Base-by-base conservation (phyloP, 345 rosid species). In the Zanthoxylum bungeanum region DNA sequence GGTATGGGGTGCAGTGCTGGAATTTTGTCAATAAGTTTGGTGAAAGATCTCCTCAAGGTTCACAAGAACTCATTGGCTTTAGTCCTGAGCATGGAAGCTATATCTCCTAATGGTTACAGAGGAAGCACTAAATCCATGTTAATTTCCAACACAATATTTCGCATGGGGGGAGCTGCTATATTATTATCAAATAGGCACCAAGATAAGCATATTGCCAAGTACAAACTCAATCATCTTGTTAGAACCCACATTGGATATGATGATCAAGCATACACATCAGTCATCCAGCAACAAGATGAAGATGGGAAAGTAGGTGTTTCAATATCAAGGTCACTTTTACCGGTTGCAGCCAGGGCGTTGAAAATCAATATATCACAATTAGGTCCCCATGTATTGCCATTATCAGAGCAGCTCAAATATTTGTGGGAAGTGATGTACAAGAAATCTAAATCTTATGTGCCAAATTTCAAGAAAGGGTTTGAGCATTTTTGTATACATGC, bases 1-100 rank as follows among this genome's bases (percentile, higher is more conserved):
- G 91, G 91, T 16, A 85, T 87, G 91, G 91, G 91, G 0, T 87
- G 89, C 72, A 85, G 89, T 7, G 91, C 91, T 0, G 89, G 91
- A 34, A 70, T 87, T 63, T 46, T 87, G 60, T 83, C 91, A 0
- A 71, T 83, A 69, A 78, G 84, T 69, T 58, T 87, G 24, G 89
- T 75, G 0, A 87, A 81, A 83, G 86, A 87, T 39, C 89, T 87
- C 4, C 79, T 85, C 50, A 80, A 77, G 77, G 83, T 83, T 69
- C 89, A 80, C 60, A 77, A 76, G 21, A 80, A 81, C 55, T 83
- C 86, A 17, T 7, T 85, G 77, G 89, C 89, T 9, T 36, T 85
- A 24, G 88, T 85, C 57, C 79, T 88, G 70, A 85, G 88, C 61
- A 73, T 79, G 78, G 92, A 88, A 88, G 88, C 89, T 31, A 78